Evolutionary conservation across 1,284 basidiomycete species (phyloP).

Genomic region (Cryptococcus sp.): DNA sequence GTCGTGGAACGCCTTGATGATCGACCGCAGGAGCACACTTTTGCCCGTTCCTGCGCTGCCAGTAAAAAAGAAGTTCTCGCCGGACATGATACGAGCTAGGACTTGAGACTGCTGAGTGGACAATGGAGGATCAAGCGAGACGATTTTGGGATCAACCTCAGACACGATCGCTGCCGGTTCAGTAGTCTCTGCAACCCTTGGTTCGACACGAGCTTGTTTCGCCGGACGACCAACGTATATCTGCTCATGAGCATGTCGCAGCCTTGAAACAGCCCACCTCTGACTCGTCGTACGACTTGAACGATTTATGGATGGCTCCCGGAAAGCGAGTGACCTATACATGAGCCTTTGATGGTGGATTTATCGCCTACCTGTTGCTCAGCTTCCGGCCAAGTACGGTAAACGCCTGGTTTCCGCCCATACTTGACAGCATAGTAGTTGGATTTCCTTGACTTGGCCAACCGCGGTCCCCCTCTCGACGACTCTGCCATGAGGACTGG

Average conservation of each 20-base stretch:
- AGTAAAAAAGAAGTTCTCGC: slow-evolving; percentile 84
- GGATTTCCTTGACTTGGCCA: neutral
- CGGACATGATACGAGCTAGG: slow-evolving; percentile 66
- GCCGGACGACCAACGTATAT: neutral
- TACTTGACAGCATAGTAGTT: slow-evolving; percentile 32
- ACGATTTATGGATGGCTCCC: slow-evolving; percentile 26
- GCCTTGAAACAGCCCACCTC: slow-evolving; percentile 16
- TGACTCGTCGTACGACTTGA: slow-evolving; percentile 22
- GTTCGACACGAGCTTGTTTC: neutral
- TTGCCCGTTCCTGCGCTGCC: slow-evolving; percentile 98
- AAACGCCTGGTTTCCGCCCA: slow-evolving; percentile 35
- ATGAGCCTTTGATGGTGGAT: neutral
- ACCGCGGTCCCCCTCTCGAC: no score
- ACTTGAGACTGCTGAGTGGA: slow-evolving; percentile 67
- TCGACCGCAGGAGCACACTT: slow-evolving; percentile 80
- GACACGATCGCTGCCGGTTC: neutral
- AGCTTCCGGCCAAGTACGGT: slow-evolving; percentile 27
- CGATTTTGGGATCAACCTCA: neutral
- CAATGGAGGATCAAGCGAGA: slow-evolving; percentile 48
- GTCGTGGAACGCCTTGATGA: slow-evolving; percentile 65
- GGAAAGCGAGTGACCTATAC: slow-evolving; percentile 26
- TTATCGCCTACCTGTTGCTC: slow-evolving; percentile 26
- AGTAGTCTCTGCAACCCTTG: neutral
- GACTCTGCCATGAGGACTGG: no score
- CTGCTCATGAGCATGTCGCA: neutral